Percentiles rank a stretch among this genome's conserved stretches.
phyloP scores from a whole-genome alignment of 2,329 filamentous ascomycete species.

The Talaromyces albobiverticillius region DNA sequence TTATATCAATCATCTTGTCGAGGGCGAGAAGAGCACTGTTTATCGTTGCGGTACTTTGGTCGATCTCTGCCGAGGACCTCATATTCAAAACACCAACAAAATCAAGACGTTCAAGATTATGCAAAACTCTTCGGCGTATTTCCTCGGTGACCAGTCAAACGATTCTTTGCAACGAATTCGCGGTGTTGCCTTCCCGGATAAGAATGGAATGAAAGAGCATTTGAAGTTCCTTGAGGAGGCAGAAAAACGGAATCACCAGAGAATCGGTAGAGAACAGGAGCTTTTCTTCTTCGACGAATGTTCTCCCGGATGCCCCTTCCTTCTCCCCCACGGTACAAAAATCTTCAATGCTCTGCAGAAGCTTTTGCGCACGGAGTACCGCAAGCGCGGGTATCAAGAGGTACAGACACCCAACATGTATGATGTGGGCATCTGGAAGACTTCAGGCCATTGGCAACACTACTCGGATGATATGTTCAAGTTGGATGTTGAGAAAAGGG shows the following conservation, averaged over 20 bases:
- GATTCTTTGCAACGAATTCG: slow-evolving; percentile 96
- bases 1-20: slow-evolving; percentile 92
- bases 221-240: slow-evolving; percentile 95
- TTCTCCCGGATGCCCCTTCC: slow-evolving; percentile 92
- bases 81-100: slow-evolving; percentile 87
- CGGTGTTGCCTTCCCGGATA: slow-evolving; percentile 94
- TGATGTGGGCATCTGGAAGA: slow-evolving; percentile 90
- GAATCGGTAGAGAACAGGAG: slow-evolving; percentile 92
- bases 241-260: slow-evolving; percentile 93
- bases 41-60: slow-evolving; percentile 93
- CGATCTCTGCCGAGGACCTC: slow-evolving; percentile 91
- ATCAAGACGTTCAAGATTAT: slow-evolving; percentile 95
- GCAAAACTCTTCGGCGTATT: slow-evolving; percentile 84
- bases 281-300: slow-evolving; percentile 95
- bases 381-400: slow-evolving; percentile 89
- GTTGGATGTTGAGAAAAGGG: slow-evolving; percentile 76
- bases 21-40: slow-evolving; percentile 87
- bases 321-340: slow-evolving; percentile 85
- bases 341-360: slow-evolving; percentile 87
- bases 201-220: slow-evolving; percentile 90
- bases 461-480: slow-evolving; percentile 96
- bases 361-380: slow-evolving; percentile 83
- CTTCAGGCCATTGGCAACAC: slow-evolving; percentile 88
- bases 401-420: slow-evolving; percentile 97
- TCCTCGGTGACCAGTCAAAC: slow-evolving; percentile 88